Evolutionary conservation across 1,284 basidiomycete species (phyloP).

Genomic region (Taiwanofungus camphoratus): DNA sequence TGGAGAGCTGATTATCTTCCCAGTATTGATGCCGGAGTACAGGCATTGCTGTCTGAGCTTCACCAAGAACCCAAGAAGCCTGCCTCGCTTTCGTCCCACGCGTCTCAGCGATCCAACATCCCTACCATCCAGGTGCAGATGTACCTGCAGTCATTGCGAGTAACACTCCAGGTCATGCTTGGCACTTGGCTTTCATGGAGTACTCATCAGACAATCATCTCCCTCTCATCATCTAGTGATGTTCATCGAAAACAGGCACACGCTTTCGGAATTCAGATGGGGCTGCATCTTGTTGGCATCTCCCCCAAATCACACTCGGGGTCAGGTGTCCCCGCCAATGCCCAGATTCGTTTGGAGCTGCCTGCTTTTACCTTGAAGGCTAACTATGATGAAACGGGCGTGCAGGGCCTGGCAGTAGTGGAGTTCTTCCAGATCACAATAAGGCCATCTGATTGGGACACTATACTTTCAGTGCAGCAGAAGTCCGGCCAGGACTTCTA

Average conservation of each 20-base stretch:
- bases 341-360: conserved; percentile 54
- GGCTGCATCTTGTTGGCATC: conserved; percentile 60
- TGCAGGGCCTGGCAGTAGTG: conserved; percentile 55
- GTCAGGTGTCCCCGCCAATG: conserved; percentile 32
- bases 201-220: conserved; percentile 42
- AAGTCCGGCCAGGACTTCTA: conserved; percentile 85
- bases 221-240: conserved; percentile 37
- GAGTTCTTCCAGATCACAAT: conserved; percentile 67
- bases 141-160: conserved; percentile 40
- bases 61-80: conserved; percentile 31
- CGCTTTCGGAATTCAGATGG: conserved; percentile 59
- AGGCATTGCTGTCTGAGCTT: conserved; percentile 59
- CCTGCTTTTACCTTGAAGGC: conserved; percentile 62
- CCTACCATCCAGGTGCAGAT: conserved; percentile 45
- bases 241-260: conserved; percentile 31
- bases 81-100: conserved; percentile 19
- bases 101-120: conserved; percentile 21
- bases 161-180: conserved; percentile 75
- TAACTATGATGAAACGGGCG: conserved; percentile 38
- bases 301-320: conserved; percentile 37
- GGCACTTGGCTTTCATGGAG: conserved; percentile 81
- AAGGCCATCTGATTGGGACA: conserved; percentile 78
- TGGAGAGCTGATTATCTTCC: conserved; percentile 77
- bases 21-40: conserved; percentile 58
- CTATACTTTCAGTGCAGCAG: conserved; percentile 71